Evolutionary conservation across 495 filamentous ascomycete species (phyloP), one percentile per base, ranked within the genome.

Genomic region (Aspergillus bridgeri): DNA sequence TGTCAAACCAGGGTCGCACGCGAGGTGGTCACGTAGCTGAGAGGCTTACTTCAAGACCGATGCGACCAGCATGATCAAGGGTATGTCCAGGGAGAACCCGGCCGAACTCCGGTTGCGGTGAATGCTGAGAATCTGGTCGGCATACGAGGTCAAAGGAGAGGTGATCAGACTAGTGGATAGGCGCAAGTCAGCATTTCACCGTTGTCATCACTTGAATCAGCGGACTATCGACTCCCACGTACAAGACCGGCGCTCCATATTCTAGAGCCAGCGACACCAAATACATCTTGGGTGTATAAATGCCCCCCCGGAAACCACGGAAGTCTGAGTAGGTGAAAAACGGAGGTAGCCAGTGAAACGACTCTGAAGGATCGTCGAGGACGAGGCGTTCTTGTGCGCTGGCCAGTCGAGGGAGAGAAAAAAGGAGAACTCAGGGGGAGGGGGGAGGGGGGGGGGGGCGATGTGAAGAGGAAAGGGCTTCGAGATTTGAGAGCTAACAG

Each of bases 41-140:
- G 33, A 17, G 24, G 68, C 83, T 64, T 75, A 96, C 88, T 95
- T 94, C 24, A 96, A 75, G 53, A 97, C 85, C 9, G 91, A 96
- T 15, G 94, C 89, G 45, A 96, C 85, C 24, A 98, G 89, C 94
- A 98, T 98, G 61, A 98, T 98, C 59, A 98, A 71, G 5, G 94
- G 95, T 47, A 96, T 98, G 68, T 98, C 89, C 45, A 86, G 72
- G 9, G 87, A 89, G 77, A 98, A 98, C 38, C 94, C 94, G 19
- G 88, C 89, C 46, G 91, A 96, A 27, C 86, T 90, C 66, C 87
- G 87, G 27, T 72, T 81, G 60, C 85, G 82, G 69, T 96, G 84
- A 74, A 98, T 98, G 66, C 87, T 89, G 58, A 89, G 81, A 61
- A 94, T 96, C 75, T 98, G 92, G 75, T 96, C 92, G 56, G 86